Evolutionary conservation across 179 eudicot species (phyloP), one percentile per base, ranked within the genome.

Genomic region (Silene noctiflora): DNA sequence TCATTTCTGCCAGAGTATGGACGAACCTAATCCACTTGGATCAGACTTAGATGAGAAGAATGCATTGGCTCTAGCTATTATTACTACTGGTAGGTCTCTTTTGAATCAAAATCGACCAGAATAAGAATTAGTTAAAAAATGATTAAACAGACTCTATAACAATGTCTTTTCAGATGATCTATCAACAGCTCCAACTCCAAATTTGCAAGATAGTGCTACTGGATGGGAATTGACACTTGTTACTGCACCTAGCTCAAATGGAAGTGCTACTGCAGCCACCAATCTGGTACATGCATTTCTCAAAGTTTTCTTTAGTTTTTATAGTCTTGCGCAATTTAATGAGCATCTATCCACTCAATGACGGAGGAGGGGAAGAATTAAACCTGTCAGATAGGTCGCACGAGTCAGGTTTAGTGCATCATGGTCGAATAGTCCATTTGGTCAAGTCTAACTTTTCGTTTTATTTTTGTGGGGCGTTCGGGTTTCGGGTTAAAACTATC

Each of bases 221-320:
- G 97, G 99, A 77, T 96, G 99, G 97, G 99, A 96, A 82, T 77
- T 96, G 79, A 98, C 99, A 74, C 97, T 93, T 76, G 97, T 93
- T 55, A 88, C 96, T 75, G 91, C 98, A 74, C 98, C 99, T 31
- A 90, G 90, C 87, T 87, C 93, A 33, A 90, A 85, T 75, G 96
- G 88, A 81, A 84, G 80, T 69, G 78, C 87, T 53, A 80, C 88
- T 31, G 76, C 91, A 55, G 77, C 89, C 60, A 90, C 81, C 86
- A 89, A 90, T 78, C 84, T 93, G 98, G 99, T 93, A 92, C 58
- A 19, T 74, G 13, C 25, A 39, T 73, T 39, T 35, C 73, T 76
- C 48, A 70, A 53, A 22, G 16, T 2, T 42, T 55, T 33, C 33
- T 71, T 25, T 44, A 6, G 9, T 53, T 58, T 19, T 19, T 70